A percentile compares a stretch with the other conserved stretches of the same genome.
Conservation (phyloP, 2,329 filamentous ascomycete species). For the Fusarium verticillioides region DNA sequence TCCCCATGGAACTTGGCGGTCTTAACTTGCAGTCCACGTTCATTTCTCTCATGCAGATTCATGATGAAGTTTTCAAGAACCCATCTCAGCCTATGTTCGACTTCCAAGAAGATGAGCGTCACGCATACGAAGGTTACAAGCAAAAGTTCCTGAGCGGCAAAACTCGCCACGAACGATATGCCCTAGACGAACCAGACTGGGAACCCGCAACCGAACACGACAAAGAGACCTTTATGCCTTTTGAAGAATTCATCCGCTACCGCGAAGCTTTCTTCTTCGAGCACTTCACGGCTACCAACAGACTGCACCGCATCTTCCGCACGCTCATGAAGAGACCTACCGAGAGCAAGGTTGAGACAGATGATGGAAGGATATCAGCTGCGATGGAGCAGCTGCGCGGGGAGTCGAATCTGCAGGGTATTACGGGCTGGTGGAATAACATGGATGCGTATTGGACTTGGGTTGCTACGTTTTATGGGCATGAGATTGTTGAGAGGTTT, state of each 20-base stretch:
- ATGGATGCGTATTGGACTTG: slow-evolving; percentile 61
- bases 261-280: slow-evolving; percentile 54
- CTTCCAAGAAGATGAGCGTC: slow-evolving; percentile 50
- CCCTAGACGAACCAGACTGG: slow-evolving; percentile 42
- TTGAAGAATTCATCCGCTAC: slow-evolving; percentile 57
- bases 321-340: slow-evolving; percentile 50
- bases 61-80: slow-evolving; percentile 46
- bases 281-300: neutral
- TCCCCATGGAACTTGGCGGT: slow-evolving; percentile 58
- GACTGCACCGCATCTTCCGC: slow-evolving; percentile 50
- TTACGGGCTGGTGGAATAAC: slow-evolving; percentile 41
- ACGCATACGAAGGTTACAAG: slow-evolving; percentile 50
- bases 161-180: neutral
- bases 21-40: slow-evolving; percentile 60
- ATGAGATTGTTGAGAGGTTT: slow-evolving; percentile 56
- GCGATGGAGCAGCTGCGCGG: slow-evolving; percentile 37
- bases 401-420: slow-evolving; percentile 34
- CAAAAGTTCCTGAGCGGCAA: slow-evolving; percentile 49
- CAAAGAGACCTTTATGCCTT: slow-evolving; percentile 54
- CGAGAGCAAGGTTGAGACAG: slow-evolving; percentile 41
- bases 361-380: slow-evolving; percentile 40
- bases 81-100: slow-evolving; percentile 47
- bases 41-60: slow-evolving; percentile 54
- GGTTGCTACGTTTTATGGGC: slow-evolving; percentile 58
- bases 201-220: slow-evolving; percentile 46